Evolutionary conservation across 345 rosid species (phyloP), one percentile per base, ranked within the genome.

Genomic region (Angophora floribunda): DNA sequence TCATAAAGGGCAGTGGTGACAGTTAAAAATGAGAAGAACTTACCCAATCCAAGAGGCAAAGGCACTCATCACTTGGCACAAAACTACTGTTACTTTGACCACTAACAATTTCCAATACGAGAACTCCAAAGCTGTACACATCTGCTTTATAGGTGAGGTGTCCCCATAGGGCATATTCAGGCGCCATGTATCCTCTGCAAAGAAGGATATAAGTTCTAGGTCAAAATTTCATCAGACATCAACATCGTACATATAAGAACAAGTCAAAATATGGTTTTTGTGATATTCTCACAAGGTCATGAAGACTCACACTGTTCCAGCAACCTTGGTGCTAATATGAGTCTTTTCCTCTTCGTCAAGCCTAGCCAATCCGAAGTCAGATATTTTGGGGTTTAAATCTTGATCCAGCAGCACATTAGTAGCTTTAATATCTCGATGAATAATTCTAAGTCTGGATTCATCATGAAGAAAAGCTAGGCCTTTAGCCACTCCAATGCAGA

Each of bases 401-500:
- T 82, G 55, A 59, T 95, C 95, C 61, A 95, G 94, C 30, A 94
- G 93, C 57, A 94, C 93, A 22, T 95, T 95, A 6, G 94, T 91
- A 61, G 91, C 92, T 91, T 95, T 95, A 79, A 95, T 95, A 90
- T 94, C 97, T 86, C 97, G 93, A 55, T 95, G 97, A 85, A 95
- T 92, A 87, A 95, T 94, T 88, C 88, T 92, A 52, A 94, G 87
- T 50, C 70, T 80, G 0, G 96, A 95, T 88, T 93, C 95, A 53
- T 95, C 94, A 28, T 95, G 96, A 4, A 95, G 96, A 88, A 92
- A 95, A 4, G 87, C 91, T 53, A 95, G 90, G 57, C 97, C 97
- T 93, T 82, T 96, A 26, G 96, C 96, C 21, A 96, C 93, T 50
- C 97, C 95, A 3, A 92, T 47, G 89, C 95, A 93, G 12, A 94